Percentiles rank a stretch among this genome's conserved stretches.
These are phyloP conservation scores for Ajuga chamaepitys DNA, from an alignment of 257 asterid genomes.

Conservation along the genomic window DNA sequence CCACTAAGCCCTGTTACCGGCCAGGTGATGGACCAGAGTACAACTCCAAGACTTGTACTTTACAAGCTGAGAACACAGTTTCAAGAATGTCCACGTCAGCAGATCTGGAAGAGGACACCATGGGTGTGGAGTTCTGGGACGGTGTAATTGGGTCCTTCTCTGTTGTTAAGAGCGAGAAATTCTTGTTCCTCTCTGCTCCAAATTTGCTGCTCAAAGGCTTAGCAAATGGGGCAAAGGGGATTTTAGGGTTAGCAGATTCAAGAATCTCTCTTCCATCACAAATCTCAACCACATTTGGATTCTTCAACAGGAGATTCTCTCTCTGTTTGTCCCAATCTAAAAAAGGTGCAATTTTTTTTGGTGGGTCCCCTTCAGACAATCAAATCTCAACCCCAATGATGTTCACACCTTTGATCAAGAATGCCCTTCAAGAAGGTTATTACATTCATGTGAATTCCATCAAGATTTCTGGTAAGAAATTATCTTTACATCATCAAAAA, in stretches of 20 bases:
- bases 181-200: conserved; percentile 52
- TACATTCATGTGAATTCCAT: conserved; percentile 48
- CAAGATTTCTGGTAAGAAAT: conserved; percentile 43
- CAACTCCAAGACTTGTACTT: conserved; percentile 35
- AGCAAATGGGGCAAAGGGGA: conserved; percentile 49
- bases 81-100: conserved; percentile 35
- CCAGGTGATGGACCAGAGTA: conserved; percentile 4
- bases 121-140: conserved; percentile 43
- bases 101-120: conserved; percentile 32
- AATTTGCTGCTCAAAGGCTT: conserved; percentile 41
- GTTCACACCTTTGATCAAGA: conserved; percentile 50
- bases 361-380: conserved; percentile 41
- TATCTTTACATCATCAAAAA: conserved; percentile 22
- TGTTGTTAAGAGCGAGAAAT: conserved; percentile 36
- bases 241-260: conserved; percentile 62
- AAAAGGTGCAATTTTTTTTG: conserved; percentile 50
- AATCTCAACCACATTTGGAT: conserved; percentile 42
- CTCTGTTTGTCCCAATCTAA: conserved; percentile 52
- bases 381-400: conserved; percentile 39
- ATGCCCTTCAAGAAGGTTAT: conserved; percentile 29
- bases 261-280: conserved; percentile 66
- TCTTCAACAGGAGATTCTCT: conserved; percentile 56
- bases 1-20: conserved; percentile 21
- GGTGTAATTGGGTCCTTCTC: conserved; percentile 36
- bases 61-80: conserved; percentile 47